Evolutionary conservation across 2,329 filamentous ascomycete genomes (phyloP), one percentile per base, ranked within the genome.

Genomic region (Nothomitra cinnamomea): DNA sequence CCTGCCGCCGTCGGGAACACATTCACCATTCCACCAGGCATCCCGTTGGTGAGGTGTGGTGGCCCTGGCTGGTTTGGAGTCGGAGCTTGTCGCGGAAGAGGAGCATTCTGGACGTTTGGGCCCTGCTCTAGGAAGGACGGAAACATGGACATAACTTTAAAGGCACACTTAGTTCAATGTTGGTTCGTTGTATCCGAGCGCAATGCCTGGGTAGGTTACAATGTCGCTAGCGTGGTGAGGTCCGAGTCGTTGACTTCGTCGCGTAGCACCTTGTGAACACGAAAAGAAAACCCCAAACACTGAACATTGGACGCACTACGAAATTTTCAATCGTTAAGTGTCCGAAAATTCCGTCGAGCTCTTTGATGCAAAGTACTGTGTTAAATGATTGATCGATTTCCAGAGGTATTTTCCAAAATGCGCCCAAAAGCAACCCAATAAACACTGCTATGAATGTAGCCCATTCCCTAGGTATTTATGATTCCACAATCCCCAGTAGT

Each of bases 1-100:
- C 72, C 72, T 7, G 71, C 71, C 56, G 70, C 70, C 64, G 70
- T 67, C 1, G 69, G 65, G 55, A 70, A 69, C 65, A 32, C 59
- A 61, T 19, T 55, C 57, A 15, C 65, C 67, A 53, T 68, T 67
- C 47, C 62, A 60, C 56, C 68, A 66, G 38, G 60, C 53, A 19
- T 63, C 59, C 17, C 61, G 51, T 35, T 53, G 41, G 21, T 47
- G 10, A 32, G 43, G 21, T 25, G 54, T 55, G 62, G 65, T 24
- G 66, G 66, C 51, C 65, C 61, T 36, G 64, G 60, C 51, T 52
- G 50, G 24, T 28, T 22, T 13, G 50, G 50, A 28, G 50, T 22
- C 15, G 50, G 50, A 17, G 50, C 50, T 22, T 38, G 28, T 52
- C 50, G 50, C 24, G 50, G 50, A 36, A 52, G 50, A 22, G 50